Conservation (phyloP, 345 rosid species). For the Turritis glabra region DNA sequence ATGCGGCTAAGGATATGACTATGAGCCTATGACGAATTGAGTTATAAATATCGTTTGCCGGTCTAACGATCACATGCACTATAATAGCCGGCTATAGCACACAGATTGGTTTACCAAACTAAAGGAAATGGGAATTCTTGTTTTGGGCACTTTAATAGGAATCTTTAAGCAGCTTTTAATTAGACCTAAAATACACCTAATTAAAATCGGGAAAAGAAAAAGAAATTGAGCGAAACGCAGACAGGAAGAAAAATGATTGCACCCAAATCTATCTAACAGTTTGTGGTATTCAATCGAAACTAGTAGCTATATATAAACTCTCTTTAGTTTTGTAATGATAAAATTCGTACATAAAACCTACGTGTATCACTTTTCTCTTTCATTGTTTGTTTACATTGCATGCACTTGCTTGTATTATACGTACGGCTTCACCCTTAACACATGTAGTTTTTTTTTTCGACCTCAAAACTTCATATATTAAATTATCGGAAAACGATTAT, state of each 20-base stretch:
- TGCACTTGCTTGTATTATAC: conserved; percentile 7
- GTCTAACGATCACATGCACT: not conserved
- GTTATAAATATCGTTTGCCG: not conserved
- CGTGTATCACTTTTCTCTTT: conserved; percentile 17
- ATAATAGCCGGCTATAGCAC: conserved; percentile 9
- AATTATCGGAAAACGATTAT: too few relatives aligned
- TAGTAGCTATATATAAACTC: conserved; percentile 20
- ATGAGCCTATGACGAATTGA: not conserved
- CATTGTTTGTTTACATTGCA: conserved; percentile 9
- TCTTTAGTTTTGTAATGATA: conserved; percentile 25
- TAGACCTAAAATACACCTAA: conserved; percentile 3
- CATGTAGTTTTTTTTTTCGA: too few relatives aligned
- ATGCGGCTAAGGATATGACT: not conserved
- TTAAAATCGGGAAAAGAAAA: not conserved
- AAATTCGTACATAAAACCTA: conserved; percentile 20
- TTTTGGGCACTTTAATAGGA: not conserved
- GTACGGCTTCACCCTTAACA: conserved; percentile 25
- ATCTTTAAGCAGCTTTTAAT: conserved; percentile 2
- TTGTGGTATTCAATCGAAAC: conserved; percentile 30
- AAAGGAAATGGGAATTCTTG: not conserved
- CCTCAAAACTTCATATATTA: too few relatives aligned
- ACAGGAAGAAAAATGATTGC: conserved; percentile 18
- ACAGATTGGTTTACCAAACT: conserved; percentile 19
- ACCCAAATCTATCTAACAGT: conserved; percentile 23
- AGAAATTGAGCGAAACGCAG: conserved; percentile 21